Conservation (phyloP, 345 rosid genomes). For the Toxicodendron radicans region DNA sequence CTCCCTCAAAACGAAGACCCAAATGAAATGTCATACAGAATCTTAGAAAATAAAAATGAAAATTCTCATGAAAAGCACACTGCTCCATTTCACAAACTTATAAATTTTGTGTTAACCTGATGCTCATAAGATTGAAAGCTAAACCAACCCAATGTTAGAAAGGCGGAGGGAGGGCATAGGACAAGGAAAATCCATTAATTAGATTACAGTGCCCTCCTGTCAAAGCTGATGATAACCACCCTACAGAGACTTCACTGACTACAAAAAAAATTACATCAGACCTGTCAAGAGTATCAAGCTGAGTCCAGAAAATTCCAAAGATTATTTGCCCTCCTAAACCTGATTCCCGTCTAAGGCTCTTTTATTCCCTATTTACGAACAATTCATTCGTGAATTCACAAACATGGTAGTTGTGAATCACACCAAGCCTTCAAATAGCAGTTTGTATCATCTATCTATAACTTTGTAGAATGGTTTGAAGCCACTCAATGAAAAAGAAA, state of each 20-base stretch:
- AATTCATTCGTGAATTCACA: neutral
- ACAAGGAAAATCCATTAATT: neutral
- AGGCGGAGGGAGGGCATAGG: neutral
- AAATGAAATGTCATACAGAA: neutral
- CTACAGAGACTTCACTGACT: neutral
- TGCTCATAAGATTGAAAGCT: neutral
- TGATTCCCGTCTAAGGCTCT: neutral
- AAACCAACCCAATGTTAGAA: too few relatives aligned
- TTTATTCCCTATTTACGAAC: neutral
- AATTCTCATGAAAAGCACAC: neutral
- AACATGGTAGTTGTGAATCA: neutral
- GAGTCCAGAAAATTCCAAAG: neutral
- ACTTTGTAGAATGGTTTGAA: neutral
- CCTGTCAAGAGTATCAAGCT: neutral
- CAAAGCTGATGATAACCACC: neutral
- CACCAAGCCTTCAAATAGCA: neutral
- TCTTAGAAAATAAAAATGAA: neutral
- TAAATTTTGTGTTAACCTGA: neutral
- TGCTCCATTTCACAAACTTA: neutral
- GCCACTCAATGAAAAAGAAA: neutral
- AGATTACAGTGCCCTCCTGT: neutral
- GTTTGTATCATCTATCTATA: neutral
- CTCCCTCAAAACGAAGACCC: neutral
- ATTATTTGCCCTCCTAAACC: neutral
- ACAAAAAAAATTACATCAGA: neutral